Evolutionary conservation across 768 basidiomycete genomes (phyloP), one percentile per base, ranked within the genome.

Genomic region (Sporobolomyces pararoseus): DNA sequence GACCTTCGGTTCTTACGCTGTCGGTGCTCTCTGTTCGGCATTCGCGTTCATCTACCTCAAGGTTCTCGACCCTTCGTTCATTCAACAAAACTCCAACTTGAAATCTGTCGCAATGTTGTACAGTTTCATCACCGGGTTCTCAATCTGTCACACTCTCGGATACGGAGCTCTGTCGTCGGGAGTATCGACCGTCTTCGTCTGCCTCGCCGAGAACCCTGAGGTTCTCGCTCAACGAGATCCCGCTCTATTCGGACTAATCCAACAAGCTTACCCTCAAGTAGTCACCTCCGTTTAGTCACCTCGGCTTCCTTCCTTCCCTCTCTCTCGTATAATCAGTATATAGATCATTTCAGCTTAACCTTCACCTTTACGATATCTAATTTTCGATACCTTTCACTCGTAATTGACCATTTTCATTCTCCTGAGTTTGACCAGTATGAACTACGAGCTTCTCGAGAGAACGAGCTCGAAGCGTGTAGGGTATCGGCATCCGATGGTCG

Each of bases 71-170:
- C 76, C 75, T 27, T 53, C 49, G 35, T 76, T 67, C 65, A 64
- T 64, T 42, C 32, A 67, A 32, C 19, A 46, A 10, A 68, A 70
- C 65, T 25, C 59, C 32, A 63, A 31, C 59, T 19, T 73, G 34
- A 46, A 65, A 52, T 58, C 65, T 16, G 67, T 63, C 54, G 32
- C 44, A 16, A 53, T 63, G 46, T 52, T 46, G 4, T 72, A 69
- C 64, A 66, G 66, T 9, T 76, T 77, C 75, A n/a, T 70, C 19
- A 60, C 72, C 17, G 76, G 77, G 39, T 76, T 78, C 71, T 32
- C 50, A 23, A 76, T 78, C 71, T 63, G 64, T 62, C 75, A 76
- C 65, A 68, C 76, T 5, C 58, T 77, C 16, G 71, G 76, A 17
- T 73, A 67, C 50, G 70, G 70, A 16, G 61, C 59, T 31, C 16